A percentile compares a stretch with the other conserved stretches of the same genome.
These are phyloP conservation scores for Pichia californica DNA, from an alignment of 805 yeast genomes.

Conservation along the genomic window DNA sequence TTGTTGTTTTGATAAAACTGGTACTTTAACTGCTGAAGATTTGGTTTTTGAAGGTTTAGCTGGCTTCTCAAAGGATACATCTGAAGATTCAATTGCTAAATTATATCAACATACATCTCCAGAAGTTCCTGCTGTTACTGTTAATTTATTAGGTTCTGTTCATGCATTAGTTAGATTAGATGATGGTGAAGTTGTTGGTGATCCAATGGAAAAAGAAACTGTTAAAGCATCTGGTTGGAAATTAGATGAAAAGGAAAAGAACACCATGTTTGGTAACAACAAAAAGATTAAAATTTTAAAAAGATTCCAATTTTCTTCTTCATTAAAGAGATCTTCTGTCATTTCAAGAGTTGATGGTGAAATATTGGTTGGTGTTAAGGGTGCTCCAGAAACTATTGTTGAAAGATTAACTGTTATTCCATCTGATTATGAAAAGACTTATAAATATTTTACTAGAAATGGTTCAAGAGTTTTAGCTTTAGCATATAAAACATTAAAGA, in stretches of 20 bases:
- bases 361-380: slow-evolving; percentile 80
- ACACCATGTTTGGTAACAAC: slow-evolving; percentile 43
- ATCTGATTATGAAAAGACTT: slow-evolving; percentile 71
- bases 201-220: slow-evolving; percentile 98
- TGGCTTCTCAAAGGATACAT: slow-evolving; percentile 44
- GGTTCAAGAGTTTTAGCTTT: slow-evolving; percentile 97
- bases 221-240: slow-evolving; percentile 81
- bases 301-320: slow-evolving; percentile 95
- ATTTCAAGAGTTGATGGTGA: slow-evolving; percentile 51
- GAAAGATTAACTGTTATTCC: slow-evolving; percentile 70
- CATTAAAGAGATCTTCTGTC: slow-evolving; percentile 90
- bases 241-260: slow-evolving; percentile 59
- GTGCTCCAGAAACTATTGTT: slow-evolving; percentile 96
- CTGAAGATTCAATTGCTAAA: slow-evolving; percentile 44
- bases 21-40: slow-evolving; percentile 96
- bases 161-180: slow-evolving; percentile 93
- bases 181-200: slow-evolving; percentile 97
- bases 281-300: slow-evolving; percentile 66
- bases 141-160: slow-evolving; percentile 81
- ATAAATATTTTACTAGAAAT: slow-evolving; percentile 84
- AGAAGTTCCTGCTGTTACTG: slow-evolving; percentile 65
- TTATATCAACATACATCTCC: slow-evolving; percentile 41
- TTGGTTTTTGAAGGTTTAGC: slow-evolving; percentile 94
- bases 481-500: slow-evolving; percentile 67
- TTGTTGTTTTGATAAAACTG: slow-evolving; percentile 97